Conservation (phyloP, 441 rosid genomes). For the Populus hybrid region DNA sequence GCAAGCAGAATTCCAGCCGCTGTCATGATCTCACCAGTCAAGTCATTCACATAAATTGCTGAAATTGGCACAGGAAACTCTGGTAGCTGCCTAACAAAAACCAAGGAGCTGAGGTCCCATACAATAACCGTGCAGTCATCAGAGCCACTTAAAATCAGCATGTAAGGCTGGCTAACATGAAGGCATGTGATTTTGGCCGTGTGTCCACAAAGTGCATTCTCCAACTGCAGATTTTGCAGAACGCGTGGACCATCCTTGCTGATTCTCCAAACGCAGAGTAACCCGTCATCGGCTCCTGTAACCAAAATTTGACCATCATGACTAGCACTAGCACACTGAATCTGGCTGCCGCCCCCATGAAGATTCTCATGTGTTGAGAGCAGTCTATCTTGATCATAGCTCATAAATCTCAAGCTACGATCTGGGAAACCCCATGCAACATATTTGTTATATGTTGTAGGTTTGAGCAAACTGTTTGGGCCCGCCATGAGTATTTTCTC, state of each 20-base stretch:
- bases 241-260: conserved; percentile 64
- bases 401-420: conserved; percentile 92
- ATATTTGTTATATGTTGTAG: conserved; percentile 81
- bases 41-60: conserved; percentile 87
- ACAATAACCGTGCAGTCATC: conserved; percentile 89
- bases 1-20: conserved; percentile 98
- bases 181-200: conserved; percentile 82
- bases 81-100: conserved; percentile 86
- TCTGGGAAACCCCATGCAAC: conserved; percentile 99
- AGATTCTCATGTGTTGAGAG: conserved; percentile 97
- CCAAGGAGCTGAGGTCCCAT: conserved; percentile 95
- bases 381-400: conserved; percentile 96
- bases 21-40: conserved; percentile 90
- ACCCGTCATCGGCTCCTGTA: conserved; percentile 95
- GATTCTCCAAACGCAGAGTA: conserved; percentile 89
- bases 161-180: conserved; percentile 95
- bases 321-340: conserved; percentile 84
- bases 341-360: conserved; percentile 80
- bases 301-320: conserved; percentile 93
- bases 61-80: conserved; percentile 82
- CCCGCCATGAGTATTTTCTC: conserved; percentile 88
- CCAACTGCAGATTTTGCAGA: conserved; percentile 51
- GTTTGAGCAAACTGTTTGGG: conserved; percentile 75
- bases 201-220: conserved; percentile 87
- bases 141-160: conserved; percentile 94